Evolutionary conservation across 2,329 filamentous ascomycete genomes (phyloP), one percentile per base, ranked within the genome.

Genomic region (Cladorrhinum sp.): DNA sequence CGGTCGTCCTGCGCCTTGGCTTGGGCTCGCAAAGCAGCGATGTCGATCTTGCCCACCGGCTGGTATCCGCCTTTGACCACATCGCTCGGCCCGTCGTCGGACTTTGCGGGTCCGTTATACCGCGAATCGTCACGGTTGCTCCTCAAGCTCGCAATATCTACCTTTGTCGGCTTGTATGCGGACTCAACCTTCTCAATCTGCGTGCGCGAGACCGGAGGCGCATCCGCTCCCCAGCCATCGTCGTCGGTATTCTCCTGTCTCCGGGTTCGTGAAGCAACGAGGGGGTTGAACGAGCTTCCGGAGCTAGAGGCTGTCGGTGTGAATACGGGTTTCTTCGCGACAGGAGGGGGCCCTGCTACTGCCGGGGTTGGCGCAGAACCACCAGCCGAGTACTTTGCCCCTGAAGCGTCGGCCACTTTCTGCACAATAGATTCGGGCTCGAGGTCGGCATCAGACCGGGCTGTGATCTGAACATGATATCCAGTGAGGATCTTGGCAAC

Each of bases 401-500:
- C 95, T 49, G 95, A 98, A 25, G 95, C 89, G 80, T 98, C 93
- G 62, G 92, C 86, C 52, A 99, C 92, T 77, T 97, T 98, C 73
- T 95, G 89, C 68, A 98, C 83, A 67, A 99, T 96, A 60, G 83
- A 81, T 71, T 96, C 92, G 38, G 93, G 90, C 25, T 89, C 91
- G 64, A 99, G 85, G 72, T 98, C 93, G 71, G 85, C 85, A 64
- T 96, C 92, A 64, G 93, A 96, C 63, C 95, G 91, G 62, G 95
- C 95, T 56, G 93, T 98, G 69, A 99, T 90, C 78, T 99, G 93
- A 61, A 99, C 92, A 74, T 99, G 95, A 75, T 98, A 99, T 67
- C 95, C 92, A 78, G 97, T 93, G 48, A 99, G 85, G 67, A 97
- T 83, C 77, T 96, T 97, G 64, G 92, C 88, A 38, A 98, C 92